Conservation (phyloP, 208 protist genomes). For the Crithidia bombi region DNA sequence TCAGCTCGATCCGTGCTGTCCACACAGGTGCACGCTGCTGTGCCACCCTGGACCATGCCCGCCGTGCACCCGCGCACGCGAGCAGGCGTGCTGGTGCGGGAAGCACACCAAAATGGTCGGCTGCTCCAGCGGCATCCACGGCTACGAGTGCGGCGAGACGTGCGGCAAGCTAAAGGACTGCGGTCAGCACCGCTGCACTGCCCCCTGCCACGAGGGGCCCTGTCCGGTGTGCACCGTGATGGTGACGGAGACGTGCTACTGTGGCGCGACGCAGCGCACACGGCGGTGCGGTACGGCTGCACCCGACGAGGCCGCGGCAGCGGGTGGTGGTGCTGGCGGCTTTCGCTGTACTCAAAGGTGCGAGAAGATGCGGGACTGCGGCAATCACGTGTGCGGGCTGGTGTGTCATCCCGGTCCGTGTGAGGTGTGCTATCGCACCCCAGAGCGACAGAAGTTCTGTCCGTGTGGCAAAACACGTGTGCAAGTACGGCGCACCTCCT, state of each 20-base stretch:
- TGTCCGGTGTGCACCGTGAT: conserved; percentile 84
- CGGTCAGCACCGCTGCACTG: conserved; percentile 79
- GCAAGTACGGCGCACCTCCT: conserved; percentile 47
- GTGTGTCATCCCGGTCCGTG: conserved; percentile 83
- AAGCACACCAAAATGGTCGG: conserved; percentile 64
- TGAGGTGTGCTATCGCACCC: conserved; percentile 60
- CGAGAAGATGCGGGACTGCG: conserved; percentile 74
- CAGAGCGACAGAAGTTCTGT: conserved; percentile 56
- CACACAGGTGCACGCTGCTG: conserved; percentile 74
- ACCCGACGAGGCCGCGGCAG: not conserved
- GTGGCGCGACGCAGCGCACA: conserved; percentile 62
- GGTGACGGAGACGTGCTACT: conserved; percentile 82
- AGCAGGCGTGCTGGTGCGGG: conserved; percentile 85
- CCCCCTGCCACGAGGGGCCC: conserved; percentile 84
- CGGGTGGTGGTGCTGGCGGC: not conserved
- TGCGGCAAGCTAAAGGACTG: conserved; percentile 82
- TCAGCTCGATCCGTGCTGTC: conserved; percentile 57
- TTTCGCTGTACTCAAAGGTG: conserved; percentile 63
- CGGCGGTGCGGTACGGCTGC: conserved; percentile 43
- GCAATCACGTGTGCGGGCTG: conserved; percentile 77
- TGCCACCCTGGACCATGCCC: conserved; percentile 87
- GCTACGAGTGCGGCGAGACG: conserved; percentile 74
- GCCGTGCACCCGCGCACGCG: conserved; percentile 61
- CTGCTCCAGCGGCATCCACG: conserved; percentile 72
- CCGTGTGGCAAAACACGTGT: conserved; percentile 53